Evolutionary conservation across 257 asterid genomes (phyloP).

Genomic region (Prunella vulgaris): DNA sequence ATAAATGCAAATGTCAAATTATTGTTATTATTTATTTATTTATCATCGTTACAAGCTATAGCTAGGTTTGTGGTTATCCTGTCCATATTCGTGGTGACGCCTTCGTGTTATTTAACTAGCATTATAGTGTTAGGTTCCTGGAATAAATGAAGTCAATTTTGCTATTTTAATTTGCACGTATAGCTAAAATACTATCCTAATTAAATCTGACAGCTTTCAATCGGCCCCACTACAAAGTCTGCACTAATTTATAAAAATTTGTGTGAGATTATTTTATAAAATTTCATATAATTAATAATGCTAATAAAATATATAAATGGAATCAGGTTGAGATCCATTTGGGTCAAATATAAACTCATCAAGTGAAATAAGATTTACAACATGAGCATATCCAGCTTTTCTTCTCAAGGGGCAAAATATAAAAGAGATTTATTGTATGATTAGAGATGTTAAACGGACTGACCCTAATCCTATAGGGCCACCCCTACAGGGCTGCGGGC

Average conservation of each 20-base stretch:
- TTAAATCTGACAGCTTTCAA: neutral
- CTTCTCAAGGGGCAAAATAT: too few relatives aligned
- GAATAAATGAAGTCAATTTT: slow-evolving; percentile 13
- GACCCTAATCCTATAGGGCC: too few relatives aligned
- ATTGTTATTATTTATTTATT: neutral
- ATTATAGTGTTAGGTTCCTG: neutral
- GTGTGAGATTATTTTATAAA: neutral
- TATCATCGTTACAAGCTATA: neutral
- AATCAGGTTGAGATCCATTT: too few relatives aligned
- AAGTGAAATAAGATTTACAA: too few relatives aligned
- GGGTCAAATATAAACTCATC: too few relatives aligned
- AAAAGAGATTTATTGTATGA: too few relatives aligned
- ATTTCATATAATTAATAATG: too few relatives aligned
- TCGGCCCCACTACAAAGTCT: neutral
- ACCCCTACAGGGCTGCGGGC: too few relatives aligned
- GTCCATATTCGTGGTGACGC: slow-evolving; percentile 17
- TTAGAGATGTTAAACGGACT: too few relatives aligned
- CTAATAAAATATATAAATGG: too few relatives aligned
- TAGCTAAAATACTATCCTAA: neutral
- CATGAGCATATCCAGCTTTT: too few relatives aligned
- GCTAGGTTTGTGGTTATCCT: slow-evolving; percentile 11
- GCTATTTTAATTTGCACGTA: neutral
- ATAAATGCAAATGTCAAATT: slow-evolving; percentile 21
- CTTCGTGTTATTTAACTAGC: slow-evolving; percentile 2
- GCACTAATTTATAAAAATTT: neutral